phyloP scores from a whole-genome alignment of 371 early-diverging fungal species.

The Syncephalastrum racemosum region DNA sequence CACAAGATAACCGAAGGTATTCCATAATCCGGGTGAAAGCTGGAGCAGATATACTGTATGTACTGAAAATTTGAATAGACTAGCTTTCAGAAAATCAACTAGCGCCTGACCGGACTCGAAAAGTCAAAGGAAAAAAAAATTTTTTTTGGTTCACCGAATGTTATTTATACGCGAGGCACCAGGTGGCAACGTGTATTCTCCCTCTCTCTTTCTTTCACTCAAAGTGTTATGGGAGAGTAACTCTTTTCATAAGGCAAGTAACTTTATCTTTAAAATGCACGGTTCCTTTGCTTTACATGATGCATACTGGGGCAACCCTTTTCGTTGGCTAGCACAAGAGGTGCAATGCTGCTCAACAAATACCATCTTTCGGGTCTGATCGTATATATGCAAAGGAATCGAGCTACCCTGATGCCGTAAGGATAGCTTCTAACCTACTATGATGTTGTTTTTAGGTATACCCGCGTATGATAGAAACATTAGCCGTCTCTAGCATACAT shows the following conservation, averaged over 20 bases:
- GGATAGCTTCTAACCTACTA: neutral
- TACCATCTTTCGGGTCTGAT: slow-evolving; percentile 91
- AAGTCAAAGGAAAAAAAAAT: too few relatives aligned
- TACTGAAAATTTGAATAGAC: too few relatives aligned
- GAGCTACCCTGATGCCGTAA: neutral
- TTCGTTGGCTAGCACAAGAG: slow-evolving; percentile 49
- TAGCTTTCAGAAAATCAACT: too few relatives aligned
- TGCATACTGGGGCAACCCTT: slow-evolving; percentile 57
- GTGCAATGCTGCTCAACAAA: slow-evolving; percentile 63
- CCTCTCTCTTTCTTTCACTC: too few relatives aligned
- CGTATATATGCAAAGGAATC: neutral
- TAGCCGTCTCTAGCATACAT: slow-evolving; percentile 67
- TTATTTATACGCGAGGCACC: too few relatives aligned
- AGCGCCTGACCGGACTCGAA: too few relatives aligned
- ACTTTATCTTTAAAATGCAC: slow-evolving; percentile 3
- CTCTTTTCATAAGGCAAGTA: slow-evolving; percentile 14
- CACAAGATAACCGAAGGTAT: too few relatives aligned
- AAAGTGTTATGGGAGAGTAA: too few relatives aligned
- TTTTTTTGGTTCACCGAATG: too few relatives aligned
- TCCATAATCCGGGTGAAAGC: too few relatives aligned
- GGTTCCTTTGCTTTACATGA: slow-evolving; percentile 11
- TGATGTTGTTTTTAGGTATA: neutral
- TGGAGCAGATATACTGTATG: too few relatives aligned
- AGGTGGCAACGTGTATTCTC: too few relatives aligned
- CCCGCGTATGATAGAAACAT: neutral